These are phyloP conservation scores for Paramecium caudatum DNA, from an alignment of 73 alveolate genomes.

Conservation along the genomic window DNA sequence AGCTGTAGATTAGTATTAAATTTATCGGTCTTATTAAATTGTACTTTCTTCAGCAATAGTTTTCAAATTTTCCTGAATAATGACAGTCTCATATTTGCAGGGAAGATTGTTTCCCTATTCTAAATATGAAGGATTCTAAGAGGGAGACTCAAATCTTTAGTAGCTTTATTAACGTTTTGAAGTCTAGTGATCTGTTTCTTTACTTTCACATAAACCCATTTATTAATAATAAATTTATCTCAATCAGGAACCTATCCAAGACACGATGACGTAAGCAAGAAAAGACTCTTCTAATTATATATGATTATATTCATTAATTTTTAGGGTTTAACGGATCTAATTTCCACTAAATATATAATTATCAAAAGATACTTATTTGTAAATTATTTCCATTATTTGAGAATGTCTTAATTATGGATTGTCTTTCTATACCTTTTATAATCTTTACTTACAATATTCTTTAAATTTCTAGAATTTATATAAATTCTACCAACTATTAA, in stretches of 20 bases:
- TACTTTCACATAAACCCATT: slow-evolving; percentile 51
- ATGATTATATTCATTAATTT: slow-evolving; percentile 28
- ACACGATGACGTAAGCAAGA: slow-evolving; percentile 51
- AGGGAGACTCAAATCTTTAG: too few relatives aligned
- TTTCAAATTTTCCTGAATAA: slow-evolving; percentile 6
- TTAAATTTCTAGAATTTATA: background rate
- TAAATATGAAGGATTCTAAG: background rate
- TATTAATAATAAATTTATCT: background rate
- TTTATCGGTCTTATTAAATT: background rate
- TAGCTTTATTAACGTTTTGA: too few relatives aligned
- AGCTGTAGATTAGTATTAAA: slow-evolving; percentile 9
- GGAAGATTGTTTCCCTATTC: background rate
- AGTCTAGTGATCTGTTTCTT: background rate
- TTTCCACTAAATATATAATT: background rate
- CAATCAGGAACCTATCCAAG: too few relatives aligned
- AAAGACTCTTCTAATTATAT: background rate
- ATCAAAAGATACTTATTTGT: background rate
- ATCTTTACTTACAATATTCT: slow-evolving; percentile 9
- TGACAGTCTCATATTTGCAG: slow-evolving; percentile 15
- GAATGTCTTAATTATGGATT: slow-evolving; percentile 33
- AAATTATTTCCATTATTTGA: slow-evolving; percentile 51
- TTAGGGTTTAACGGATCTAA: slow-evolving; percentile 48
- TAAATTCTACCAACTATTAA: slow-evolving; percentile 1
- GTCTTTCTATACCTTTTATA: slow-evolving; percentile 17
- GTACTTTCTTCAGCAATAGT: slow-evolving; percentile 43